Conservation (phyloP, 495 filamentous ascomycete species). For the Tuber indicum region DNA sequence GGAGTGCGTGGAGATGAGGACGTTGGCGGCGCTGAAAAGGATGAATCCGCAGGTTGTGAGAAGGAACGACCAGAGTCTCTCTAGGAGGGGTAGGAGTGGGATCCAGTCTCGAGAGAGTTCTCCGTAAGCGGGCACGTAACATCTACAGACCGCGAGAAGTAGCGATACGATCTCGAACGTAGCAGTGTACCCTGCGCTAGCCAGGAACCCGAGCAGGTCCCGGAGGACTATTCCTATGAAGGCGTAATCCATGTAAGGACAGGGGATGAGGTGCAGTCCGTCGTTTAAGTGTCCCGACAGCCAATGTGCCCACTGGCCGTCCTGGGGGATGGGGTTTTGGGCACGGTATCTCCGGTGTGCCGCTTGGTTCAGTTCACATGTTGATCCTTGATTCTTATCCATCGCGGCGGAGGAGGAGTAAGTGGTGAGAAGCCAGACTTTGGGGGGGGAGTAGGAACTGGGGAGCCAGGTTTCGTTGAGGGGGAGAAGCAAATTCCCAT, state of each 20-base stretch:
- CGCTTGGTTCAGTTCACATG: background rate
- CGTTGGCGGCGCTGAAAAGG: background rate
- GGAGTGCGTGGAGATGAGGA: background rate
- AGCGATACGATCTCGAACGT: background rate
- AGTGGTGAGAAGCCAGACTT: background rate
- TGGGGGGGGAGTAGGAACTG: background rate
- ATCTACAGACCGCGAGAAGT: background rate
- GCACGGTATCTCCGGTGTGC: background rate
- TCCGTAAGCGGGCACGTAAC: background rate
- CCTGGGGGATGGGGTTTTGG: background rate
- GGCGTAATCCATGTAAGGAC: background rate
- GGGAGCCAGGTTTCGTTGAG: background rate
- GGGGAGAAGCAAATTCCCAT: background rate
- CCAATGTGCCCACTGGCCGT: background rate
- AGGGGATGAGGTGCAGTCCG: background rate
- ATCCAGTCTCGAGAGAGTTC: background rate
- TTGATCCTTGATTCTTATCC: background rate
- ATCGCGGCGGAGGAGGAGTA: background rate
- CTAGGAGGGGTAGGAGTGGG: background rate
- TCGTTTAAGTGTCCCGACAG: background rate
- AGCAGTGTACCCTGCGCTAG: background rate
- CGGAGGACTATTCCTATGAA: background rate
- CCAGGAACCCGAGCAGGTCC: background rate
- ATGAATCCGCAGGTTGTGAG: background rate
- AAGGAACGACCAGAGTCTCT: background rate